Evolutionary conservation across 805 yeast species (phyloP).

Genomic region (Cyberlindnera misumaiensis): DNA sequence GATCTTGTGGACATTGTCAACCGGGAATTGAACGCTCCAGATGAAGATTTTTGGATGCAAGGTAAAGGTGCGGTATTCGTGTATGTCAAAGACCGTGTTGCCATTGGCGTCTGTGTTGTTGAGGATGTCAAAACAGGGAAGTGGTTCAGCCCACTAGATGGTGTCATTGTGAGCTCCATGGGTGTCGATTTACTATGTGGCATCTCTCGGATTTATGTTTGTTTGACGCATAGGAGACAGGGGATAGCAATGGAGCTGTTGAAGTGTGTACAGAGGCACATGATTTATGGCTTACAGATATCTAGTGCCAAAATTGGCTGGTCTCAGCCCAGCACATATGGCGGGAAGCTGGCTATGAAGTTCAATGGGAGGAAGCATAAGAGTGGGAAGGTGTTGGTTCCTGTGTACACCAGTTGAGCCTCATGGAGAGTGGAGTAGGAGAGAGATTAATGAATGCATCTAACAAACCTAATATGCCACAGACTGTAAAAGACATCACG

Average conservation of each 20-base stretch:
- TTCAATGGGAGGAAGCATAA: constrained; percentile 53
- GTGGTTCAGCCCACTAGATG: constrained; percentile 56
- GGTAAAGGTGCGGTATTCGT: constrained; percentile 42
- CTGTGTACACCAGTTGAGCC: constrained; percentile 31
- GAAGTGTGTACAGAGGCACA: constrained; percentile 33
- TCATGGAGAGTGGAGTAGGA: too few species aligned
- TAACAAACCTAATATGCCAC: too few species aligned
- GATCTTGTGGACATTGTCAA: constrained; percentile 49
- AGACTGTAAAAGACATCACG: too few species aligned
- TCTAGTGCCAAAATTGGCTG: constrained; percentile 46
- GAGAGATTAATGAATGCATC: too few species aligned
- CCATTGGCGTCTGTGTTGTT: constrained; percentile 51
- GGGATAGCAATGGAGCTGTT: constrained; percentile 46
- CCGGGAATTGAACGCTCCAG: constrained; percentile 54
- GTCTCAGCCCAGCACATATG: constrained; percentile 67
- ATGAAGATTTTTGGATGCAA: constrained; percentile 35
- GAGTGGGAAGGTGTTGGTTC: constrained; percentile 42
- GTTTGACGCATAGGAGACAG: constrained; percentile 35
- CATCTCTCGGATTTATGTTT: constrained; percentile 43
- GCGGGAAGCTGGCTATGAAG: constrained; percentile 48
- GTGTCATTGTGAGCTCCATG: constrained; percentile 41
- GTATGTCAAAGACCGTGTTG: constrained; percentile 36
- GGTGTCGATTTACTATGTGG: constrained; percentile 36
- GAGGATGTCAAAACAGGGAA: constrained; percentile 40
- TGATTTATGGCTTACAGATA: constrained; percentile 43